phyloP scores from a whole-genome alignment of 495 filamentous ascomycete species.

The Aspergillus affinis region DNA sequence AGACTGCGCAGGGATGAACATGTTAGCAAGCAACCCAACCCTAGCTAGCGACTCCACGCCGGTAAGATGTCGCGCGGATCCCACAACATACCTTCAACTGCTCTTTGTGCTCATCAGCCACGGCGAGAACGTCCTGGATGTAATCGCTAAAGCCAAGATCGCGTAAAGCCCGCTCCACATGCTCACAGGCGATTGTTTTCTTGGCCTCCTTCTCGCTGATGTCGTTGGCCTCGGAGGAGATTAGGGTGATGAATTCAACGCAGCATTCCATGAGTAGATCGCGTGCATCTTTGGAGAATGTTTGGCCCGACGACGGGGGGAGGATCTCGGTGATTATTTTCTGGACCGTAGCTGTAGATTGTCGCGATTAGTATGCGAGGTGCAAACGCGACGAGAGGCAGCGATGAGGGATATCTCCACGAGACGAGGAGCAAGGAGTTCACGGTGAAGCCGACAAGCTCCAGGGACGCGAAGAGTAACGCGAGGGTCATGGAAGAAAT shows the following conservation, averaged over 20 bases:
- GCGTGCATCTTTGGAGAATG: constrained; percentile 89
- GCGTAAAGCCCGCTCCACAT: constrained; percentile 88
- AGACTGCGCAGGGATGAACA: constrained; percentile 50
- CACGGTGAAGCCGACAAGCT: background rate
- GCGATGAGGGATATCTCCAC: background rate
- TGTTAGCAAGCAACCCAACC: too few relatives aligned
- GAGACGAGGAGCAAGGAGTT: background rate
- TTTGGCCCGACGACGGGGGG: constrained; percentile 62
- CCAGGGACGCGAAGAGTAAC: background rate
- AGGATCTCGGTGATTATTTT: constrained; percentile 98
- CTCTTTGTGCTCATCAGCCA: constrained; percentile 89
- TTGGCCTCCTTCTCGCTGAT: constrained; percentile 97
- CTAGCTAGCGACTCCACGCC: constrained; percentile 6
- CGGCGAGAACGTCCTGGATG: constrained; percentile 78
- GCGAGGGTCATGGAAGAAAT: background rate
- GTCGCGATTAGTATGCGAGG: constrained; percentile 4
- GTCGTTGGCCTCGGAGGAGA: constrained; percentile 96
- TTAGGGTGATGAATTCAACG: constrained; percentile 97
- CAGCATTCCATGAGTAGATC: constrained; percentile 98
- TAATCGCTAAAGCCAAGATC: constrained; percentile 92
- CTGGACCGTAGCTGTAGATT: constrained; percentile 78
- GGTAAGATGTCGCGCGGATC: background rate
- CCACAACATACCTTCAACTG: constrained; percentile 70
- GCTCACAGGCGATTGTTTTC: constrained; percentile 97
- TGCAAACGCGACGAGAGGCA: background rate